Evolutionary conservation across 2,329 filamentous ascomycete genomes (phyloP).

Genomic region (Pleomassaria siparia): DNA sequence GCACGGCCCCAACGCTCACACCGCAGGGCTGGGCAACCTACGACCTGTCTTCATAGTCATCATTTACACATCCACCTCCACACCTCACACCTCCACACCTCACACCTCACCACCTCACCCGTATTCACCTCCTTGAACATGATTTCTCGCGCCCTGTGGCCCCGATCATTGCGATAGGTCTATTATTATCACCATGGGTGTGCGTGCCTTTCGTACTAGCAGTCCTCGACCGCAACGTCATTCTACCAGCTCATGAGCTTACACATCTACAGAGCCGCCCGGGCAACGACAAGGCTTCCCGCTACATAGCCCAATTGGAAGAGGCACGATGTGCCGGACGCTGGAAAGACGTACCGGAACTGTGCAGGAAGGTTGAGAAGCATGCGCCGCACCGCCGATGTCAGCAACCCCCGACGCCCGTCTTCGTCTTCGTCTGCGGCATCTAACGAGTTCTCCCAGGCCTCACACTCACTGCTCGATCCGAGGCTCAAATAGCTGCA

Average conservation of each 20-base stretch:
- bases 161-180: conserved; percentile 27
- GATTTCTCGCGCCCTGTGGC: conserved; percentile 22
- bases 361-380: conserved; percentile 90
- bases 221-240: conserved; percentile 33
- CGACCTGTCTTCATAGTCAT: no score
- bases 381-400: conserved; percentile 84
- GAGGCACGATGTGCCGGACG: conserved; percentile 82
- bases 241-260: conserved; percentile 25
- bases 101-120: conserved; percentile 16
- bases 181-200: conserved; percentile 39
- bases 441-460: conserved; percentile 32
- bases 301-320: conserved; percentile 82
- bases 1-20: no score
- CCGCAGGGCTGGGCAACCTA: no score
- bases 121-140: conserved; percentile 33
- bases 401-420: conserved; percentile 52
- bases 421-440: conserved; percentile 15
- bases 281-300: conserved; percentile 72
- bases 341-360: conserved; percentile 84
- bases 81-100: conserved; percentile 11
- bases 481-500: conserved; percentile 50
- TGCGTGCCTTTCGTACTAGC: conserved; percentile 24
- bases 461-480: conserved; percentile 50
- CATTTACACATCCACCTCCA: no score
- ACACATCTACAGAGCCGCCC: conserved; percentile 44